Percentiles rank a stretch among this genome's conserved stretches.
Conservation (phyloP, 2,329 filamentous ascomycete species). For the Fusarium sp. region DNA sequence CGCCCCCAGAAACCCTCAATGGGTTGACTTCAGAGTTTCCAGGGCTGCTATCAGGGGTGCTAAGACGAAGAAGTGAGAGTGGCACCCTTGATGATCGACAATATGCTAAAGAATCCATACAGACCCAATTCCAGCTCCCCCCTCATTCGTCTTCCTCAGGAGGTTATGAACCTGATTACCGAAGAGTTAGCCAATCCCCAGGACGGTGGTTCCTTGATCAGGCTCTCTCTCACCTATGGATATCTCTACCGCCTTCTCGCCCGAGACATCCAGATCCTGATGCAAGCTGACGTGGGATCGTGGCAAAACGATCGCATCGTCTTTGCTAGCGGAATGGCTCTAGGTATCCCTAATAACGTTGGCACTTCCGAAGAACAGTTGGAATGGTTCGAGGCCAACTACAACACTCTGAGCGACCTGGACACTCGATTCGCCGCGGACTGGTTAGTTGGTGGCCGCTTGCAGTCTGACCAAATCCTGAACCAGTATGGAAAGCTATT, state of each 20-base stretch:
- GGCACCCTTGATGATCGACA: rapidly evolving
- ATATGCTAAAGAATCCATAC: neutral
- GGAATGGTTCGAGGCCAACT: neutral
- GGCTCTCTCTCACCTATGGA: slow-evolving; percentile 14
- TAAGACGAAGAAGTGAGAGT: slow-evolving; percentile 13
- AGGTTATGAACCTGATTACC: slow-evolving; percentile 18
- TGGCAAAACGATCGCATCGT: slow-evolving; percentile 18
- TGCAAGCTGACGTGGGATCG: neutral
- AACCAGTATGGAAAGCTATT: neutral
- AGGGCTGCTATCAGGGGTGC: neutral
- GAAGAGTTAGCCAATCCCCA: neutral
- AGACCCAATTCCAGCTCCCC: neutral
- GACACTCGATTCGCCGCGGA: neutral
- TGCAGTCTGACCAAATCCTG: neutral
- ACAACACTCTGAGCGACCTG: neutral
- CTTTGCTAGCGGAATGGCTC: neutral
- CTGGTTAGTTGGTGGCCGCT: too few species aligned
- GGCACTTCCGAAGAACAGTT: neutral
- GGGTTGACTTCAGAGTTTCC: slow-evolving; percentile 5
- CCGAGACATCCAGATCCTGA: neutral
- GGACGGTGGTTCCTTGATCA: neutral
- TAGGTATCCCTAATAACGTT: neutral
- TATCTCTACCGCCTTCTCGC: slow-evolving; percentile 27
- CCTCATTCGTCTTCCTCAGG: slow-evolving; percentile 11
- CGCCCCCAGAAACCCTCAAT: slow-evolving; percentile 1